Conservation (phyloP, 306 rosid genomes). For the Oxytropis ochrocephala region DNA sequence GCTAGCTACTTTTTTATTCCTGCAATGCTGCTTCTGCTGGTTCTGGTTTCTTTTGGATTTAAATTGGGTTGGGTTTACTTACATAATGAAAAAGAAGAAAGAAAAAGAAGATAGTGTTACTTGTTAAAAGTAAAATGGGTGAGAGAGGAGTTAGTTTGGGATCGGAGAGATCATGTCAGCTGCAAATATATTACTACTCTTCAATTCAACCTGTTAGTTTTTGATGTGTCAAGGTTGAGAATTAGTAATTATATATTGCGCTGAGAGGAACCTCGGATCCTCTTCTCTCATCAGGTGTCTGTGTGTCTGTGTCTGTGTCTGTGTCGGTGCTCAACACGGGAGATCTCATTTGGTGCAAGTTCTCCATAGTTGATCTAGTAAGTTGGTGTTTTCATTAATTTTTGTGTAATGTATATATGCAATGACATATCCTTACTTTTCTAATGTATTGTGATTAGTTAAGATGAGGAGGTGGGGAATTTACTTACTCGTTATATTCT, state of each 20-base stretch:
- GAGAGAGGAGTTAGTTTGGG: slow-evolving; percentile 50
- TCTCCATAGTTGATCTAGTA: slow-evolving; percentile 28
- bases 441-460: slow-evolving; percentile 29
- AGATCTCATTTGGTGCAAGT: slow-evolving; percentile 25
- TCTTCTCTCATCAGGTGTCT: slow-evolving; percentile 55
- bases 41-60: slow-evolving; percentile 8
- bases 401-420: slow-evolving; percentile 40
- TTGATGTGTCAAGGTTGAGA: slow-evolving; percentile 69
- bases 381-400: slow-evolving; percentile 36
- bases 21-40: not conserved
- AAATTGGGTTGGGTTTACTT: slow-evolving; percentile 22
- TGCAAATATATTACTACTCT: slow-evolving; percentile 41
- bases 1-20: slow-evolving; percentile 14
- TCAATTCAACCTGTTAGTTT: slow-evolving; percentile 51
- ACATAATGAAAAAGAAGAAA: not conserved
- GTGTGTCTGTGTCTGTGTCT: not conserved
- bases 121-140: not conserved
- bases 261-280: slow-evolving; percentile 99
- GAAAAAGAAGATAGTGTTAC: not conserved
- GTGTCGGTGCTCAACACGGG: too few species aligned
- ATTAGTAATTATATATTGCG: slow-evolving; percentile 37
- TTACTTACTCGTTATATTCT: too few species aligned
- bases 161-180: slow-evolving; percentile 99
- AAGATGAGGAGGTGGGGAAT: slow-evolving; percentile 29
- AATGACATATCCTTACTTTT: slow-evolving; percentile 29